Conservation (phyloP, 306 rosid species). For the Abrus precatorius region DNA sequence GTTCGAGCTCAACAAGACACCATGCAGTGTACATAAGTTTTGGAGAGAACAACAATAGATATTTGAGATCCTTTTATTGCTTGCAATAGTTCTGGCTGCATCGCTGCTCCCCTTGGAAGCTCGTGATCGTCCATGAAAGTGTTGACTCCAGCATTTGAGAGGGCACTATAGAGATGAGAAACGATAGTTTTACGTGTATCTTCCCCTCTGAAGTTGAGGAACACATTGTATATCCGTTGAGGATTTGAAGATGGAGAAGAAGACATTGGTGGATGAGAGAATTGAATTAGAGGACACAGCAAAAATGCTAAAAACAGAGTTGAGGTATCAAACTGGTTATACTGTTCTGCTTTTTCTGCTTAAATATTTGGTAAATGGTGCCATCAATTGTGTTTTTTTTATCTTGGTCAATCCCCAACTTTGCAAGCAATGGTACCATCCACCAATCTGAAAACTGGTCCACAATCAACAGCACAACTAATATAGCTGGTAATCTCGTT, state of each 20-base stretch:
- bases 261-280: neutral
- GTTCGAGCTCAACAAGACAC: conserved; percentile 38
- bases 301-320: no score
- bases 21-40: neutral
- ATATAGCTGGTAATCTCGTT: no score
- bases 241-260: neutral
- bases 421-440: no score
- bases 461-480: no score
- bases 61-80: conserved; percentile 19
- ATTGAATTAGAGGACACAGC: no score
- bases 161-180: neutral
- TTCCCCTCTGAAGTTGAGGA: conserved; percentile 22
- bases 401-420: no score
- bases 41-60: neutral
- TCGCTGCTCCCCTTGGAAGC: neutral
- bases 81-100: neutral
- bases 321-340: no score
- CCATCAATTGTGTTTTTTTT: no score
- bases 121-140: neutral
- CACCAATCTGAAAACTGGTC: no score
- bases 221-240: neutral
- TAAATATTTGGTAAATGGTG: no score
- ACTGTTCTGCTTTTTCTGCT: no score
- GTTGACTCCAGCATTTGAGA: neutral
- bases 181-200: neutral